Base-by-base conservation (phyloP, 441 rosid species). In the Biscutella laevigata region DNA sequence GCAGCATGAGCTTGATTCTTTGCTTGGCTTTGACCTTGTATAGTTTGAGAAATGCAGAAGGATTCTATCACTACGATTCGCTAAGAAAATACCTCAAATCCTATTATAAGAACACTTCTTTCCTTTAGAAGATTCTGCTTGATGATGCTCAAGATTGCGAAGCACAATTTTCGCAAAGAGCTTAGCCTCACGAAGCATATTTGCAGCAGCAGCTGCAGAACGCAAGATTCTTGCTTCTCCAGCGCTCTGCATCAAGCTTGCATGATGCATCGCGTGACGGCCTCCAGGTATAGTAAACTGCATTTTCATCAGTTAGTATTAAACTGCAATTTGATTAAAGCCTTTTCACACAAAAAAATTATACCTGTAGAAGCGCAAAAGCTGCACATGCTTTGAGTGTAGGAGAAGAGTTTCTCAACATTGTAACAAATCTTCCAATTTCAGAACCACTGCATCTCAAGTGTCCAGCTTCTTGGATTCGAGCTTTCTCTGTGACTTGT, bases 341-440 rank as follows among this genome's bases (percentile, higher is more conserved):
- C 2, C 21, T 28, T 44, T 16, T 1, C 14, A 38, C 22, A 34
- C 4, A 19, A 0, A n/a, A 39, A 22, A 0, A 12, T 17, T 14
- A n/a, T 79, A 89, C 99, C 97, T 94, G 99, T 42, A 94, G 83
- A 59, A 94, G 94, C 47, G 99, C 95, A 61, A 94, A 89, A 42
- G 99, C 96, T 27, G 99, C 96, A 64, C 96, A 89, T 3, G 99
- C 66, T 77, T 74, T 89, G 44, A 94, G 94, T 42, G 71, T 44
- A 37, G 87, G 48, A 62, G 71, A 81, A 12, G 88, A 67, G 57
- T 86, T 89, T 3, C 89, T 78, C 48, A 94, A 71, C 97, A 94
- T 94, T 50, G 78, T 21, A 42, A 86, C 76, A 47, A 92, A 92
- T 75, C 99, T 86, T 76, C 92, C 90, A 33, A 92, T 88, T 71